These are phyloP conservation scores for Backusella circina DNA, from an alignment of 192 early-diverging fungal species.

Conservation along the genomic window DNA sequence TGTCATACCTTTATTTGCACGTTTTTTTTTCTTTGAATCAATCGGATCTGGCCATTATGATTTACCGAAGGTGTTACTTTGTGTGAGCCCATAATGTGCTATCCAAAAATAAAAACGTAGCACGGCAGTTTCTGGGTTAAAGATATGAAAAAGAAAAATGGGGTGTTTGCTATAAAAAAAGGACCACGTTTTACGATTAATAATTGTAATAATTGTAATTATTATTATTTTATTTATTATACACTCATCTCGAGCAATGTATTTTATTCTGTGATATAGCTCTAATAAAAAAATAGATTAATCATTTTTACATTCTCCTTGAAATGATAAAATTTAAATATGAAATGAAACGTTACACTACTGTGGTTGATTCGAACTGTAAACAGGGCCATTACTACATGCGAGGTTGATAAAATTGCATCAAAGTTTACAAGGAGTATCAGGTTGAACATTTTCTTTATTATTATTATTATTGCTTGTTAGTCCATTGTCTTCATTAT, in stretches of 20 bases:
- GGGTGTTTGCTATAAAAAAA: neutral
- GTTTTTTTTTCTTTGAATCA: neutral
- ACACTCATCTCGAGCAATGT: neutral
- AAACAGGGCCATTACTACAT: neutral
- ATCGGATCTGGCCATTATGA: neutral
- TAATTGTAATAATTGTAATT: neutral
- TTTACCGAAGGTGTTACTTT: neutral
- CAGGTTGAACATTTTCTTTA: no score
- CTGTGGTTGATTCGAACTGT: neutral
- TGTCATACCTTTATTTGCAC: neutral
- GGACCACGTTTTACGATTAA: neutral
- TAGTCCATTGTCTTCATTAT: neutral
- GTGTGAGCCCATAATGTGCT: neutral
- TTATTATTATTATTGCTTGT: no score
- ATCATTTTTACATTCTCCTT: neutral
- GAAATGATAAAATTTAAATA: neutral
- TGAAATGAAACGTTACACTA: neutral
- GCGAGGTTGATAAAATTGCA: neutral
- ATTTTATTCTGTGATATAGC: neutral
- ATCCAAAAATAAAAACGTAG: neutral
- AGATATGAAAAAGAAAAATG: neutral
- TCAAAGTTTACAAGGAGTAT: no score
- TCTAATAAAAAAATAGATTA: neutral
- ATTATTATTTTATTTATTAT: neutral
- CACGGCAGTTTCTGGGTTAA: neutral